phyloP scores from a whole-genome alignment of 495 filamentous ascomycete species.

The Pseudoneurospora amorphoporcata region DNA sequence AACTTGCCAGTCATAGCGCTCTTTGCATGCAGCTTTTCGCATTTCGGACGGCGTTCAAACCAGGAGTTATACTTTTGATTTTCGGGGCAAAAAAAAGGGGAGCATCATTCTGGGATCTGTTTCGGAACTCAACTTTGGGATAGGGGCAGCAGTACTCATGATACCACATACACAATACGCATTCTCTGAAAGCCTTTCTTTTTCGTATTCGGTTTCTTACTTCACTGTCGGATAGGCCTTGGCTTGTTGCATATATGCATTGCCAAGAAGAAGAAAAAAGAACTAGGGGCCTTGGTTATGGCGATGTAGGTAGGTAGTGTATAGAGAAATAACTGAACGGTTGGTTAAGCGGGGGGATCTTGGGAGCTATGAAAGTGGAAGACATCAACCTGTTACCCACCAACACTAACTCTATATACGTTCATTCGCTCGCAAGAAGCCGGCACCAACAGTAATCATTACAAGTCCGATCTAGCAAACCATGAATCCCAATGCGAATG shows the following conservation, averaged over 20 bases:
- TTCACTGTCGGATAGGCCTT: background rate
- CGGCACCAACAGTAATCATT: background rate
- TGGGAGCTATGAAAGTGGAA: background rate
- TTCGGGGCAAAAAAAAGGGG: background rate
- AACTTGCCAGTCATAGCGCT: background rate
- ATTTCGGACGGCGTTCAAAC: background rate
- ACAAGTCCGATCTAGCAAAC: background rate
- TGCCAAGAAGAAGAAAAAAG: too few relatives aligned
- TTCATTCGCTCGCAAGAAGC: background rate
- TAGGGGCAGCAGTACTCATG: background rate
- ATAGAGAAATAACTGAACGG: background rate
- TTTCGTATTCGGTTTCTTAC: background rate
- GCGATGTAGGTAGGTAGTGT: background rate
- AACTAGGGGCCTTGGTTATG: background rate
- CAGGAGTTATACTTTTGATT: background rate
- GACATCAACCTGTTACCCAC: background rate
- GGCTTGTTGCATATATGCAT: background rate
- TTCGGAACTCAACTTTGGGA: background rate
- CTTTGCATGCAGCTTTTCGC: background rate
- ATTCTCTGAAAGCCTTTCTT: background rate
- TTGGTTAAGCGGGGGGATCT: background rate
- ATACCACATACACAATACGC: background rate
- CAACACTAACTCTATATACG: background rate
- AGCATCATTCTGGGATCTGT: background rate
- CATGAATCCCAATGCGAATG: background rate